Evolutionary conservation across 495 filamentous ascomycete genomes (phyloP), one percentile per base, ranked within the genome.

Genomic region (Jackrogersella multiformis): DNA sequence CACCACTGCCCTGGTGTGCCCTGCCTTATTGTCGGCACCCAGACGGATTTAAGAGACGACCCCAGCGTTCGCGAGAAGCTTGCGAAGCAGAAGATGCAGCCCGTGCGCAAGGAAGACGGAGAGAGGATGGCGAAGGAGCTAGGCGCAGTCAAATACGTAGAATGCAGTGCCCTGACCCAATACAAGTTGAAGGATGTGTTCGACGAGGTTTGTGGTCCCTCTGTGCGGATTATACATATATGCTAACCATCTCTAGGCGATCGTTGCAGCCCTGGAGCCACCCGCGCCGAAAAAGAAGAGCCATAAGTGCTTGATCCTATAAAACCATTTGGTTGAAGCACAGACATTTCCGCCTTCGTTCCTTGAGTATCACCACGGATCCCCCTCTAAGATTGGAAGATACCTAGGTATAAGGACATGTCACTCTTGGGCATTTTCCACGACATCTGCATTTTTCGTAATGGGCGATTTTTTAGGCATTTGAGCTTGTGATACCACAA

Each of bases 161-260:
- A 99, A 81, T 99, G 95, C 81, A 97, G 93, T 73, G 95, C 95
- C 30, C 80, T 99, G 78, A 99, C 95, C 35, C 95, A 99, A 82
- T 97, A 94, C 79, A 97, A 97, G 80, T 82, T 99, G 55, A 99
- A 99, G 85, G 96, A 99, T 76, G 95, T 99, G 24, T 99, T 99
- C 78, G 95, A 99, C 70, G 95, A 99, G 92, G 94, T 97, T 85
- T 46, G 86, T 77, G 42, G 72, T 64, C 35, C 46, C 41, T 55
- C 4, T 28, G 9, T 45, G 18, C 18, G 9, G 38, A 42, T 58
- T 39, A 15, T 46, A 15, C 12, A n/a, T n/a, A n/a, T n/a, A n/a
- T n/a, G n/a, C n/a, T n/a, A n/a, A n/a, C n/a, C n/a, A n/a, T n/a
- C n/a, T n/a, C 23, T 55, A 96, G 92, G 92, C 92, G 16, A 96